Base-by-base conservation (phyloP, 176 grass and related monocot species). In the Bromus sterilis region DNA sequence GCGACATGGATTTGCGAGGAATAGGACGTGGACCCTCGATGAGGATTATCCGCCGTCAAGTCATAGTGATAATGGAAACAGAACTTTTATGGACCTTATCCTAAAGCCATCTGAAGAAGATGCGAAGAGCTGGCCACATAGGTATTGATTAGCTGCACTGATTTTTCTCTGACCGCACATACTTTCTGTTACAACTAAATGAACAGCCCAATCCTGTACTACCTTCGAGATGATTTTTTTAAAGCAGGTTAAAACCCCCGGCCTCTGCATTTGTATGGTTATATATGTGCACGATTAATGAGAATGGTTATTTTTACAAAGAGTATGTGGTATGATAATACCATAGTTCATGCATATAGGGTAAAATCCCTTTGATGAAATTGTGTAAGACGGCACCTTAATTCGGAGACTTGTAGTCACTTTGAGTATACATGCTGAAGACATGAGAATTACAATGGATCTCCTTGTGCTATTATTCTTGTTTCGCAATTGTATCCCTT, bases 1-100 rank as follows among this genome's bases (percentile, higher is more conserved):
- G 60, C 90, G 82, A 82, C 92, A 98, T 87, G 95, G 95, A 83
- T 98, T 94, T 91, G 95, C 92, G 44, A 94, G 92, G 82, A 98
- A 94, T 71, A 94, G 84, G 81, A 89, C 86, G 58, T 94, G 95
- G 95, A 35, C 59, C 72, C 76, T 95, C 46, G 95, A 98, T 23
- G 78, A 83, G 55, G 84, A 93, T 55, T 82, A 86, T 66, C 84
- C 76, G 26, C 66, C 65, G 24, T 75, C 87, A 34, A 81, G 72
- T 43, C 53, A 60, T 31, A 85, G 82, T 76, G 61, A 89, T 33
- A 72, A 34, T n/a, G 68, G 41, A 8, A 87, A 62, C 61, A 97
- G 73, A 69, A 46, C 87, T 77, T 81, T 61, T 61, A 75, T 98
- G 74, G 78, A 98, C 71, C 88, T 94, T 77, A 74, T 98, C 73